These are phyloP conservation scores for Bruguiera parviflora DNA, from an alignment of 345 rosid genomes.

Conservation along the genomic window DNA sequence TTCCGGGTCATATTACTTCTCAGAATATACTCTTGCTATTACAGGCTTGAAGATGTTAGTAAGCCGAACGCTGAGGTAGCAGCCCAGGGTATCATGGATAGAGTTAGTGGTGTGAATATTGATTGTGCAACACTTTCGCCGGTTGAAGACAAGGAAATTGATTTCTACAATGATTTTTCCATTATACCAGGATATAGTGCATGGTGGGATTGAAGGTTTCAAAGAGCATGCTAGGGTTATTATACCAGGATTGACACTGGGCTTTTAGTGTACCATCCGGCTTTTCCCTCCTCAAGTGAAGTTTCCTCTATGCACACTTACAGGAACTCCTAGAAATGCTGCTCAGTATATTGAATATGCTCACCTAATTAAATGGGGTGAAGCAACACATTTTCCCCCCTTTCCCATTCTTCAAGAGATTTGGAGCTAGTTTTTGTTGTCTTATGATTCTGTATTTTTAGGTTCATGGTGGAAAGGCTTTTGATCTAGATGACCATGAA, in stretches of 20 bases:
- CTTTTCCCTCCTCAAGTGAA: constrained; percentile 99
- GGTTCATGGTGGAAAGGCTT: constrained; percentile 73
- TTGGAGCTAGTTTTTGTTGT: constrained; percentile 12
- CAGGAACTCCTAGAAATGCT: constrained; percentile 95
- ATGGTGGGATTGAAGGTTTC: constrained; percentile 99
- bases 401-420: neutral
- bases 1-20: neutral
- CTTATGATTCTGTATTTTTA: constrained; percentile 26
- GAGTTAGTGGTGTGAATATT: constrained; percentile 67
- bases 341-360: constrained; percentile 99
- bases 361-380: constrained; percentile 87
- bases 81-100: constrained; percentile 89
- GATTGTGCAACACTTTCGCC: constrained; percentile 83
- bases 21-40: constrained; percentile 15
- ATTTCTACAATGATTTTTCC: constrained; percentile 67
- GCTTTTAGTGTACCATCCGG: constrained; percentile 92
- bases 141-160: constrained; percentile 90
- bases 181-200: constrained; percentile 95
- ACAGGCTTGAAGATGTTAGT: constrained; percentile 86
- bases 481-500: constrained; percentile 84
- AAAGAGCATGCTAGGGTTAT: constrained; percentile 97
- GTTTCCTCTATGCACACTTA: constrained; percentile 91
- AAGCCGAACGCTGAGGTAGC: constrained; percentile 98
- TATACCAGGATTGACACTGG: constrained; percentile 78
- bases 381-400: constrained; percentile 39